Evolutionary conservation across 108 stramenopile genomes (phyloP).

Genomic region (Nitzschia palea): DNA sequence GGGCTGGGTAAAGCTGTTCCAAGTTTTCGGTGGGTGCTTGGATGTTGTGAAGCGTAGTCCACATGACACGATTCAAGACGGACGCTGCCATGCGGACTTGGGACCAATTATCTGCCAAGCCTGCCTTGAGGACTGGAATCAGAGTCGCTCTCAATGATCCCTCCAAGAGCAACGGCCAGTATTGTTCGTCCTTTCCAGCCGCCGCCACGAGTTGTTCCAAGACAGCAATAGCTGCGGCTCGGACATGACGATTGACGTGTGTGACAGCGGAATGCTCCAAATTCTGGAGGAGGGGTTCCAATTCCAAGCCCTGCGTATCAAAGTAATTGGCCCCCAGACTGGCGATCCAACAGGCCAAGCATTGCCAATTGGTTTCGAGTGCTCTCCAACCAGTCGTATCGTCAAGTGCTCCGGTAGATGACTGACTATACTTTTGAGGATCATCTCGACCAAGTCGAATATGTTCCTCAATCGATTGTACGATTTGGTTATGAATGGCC

Average conservation of each 20-base stretch:
- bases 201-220: slow-evolving; percentile 70
- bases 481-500: slow-evolving; percentile 35
- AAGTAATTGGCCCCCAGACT: slow-evolving; percentile 45
- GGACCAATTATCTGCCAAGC: slow-evolving; percentile 94
- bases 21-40: slow-evolving; percentile 31
- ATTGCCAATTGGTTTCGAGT: slow-evolving; percentile 93
- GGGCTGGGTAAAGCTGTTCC: slow-evolving; percentile 45
- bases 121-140: slow-evolving; percentile 53
- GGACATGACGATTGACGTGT: slow-evolving; percentile 95
- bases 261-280: slow-evolving; percentile 59
- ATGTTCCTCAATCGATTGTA: slow-evolving; percentile 42
- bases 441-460: slow-evolving; percentile 47
- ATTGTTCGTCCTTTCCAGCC: slow-evolving; percentile 16
- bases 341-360: slow-evolving; percentile 80
- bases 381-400: slow-evolving; percentile 99
- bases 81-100: slow-evolving; percentile 96
- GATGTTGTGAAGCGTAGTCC: slow-evolving; percentile 56
- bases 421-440: slow-evolving; percentile 43
- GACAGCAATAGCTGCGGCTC: slow-evolving; percentile 89
- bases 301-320: slow-evolving; percentile 11
- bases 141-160: slow-evolving; percentile 39
- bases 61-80: slow-evolving; percentile 84
- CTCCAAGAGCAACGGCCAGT: slow-evolving; percentile 24
- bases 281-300: slow-evolving; percentile 34
- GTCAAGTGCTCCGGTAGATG: slow-evolving; percentile 86